These are phyloP conservation scores for Rhodosporidiobolus odoratus DNA, from an alignment of 768 basidiomycete species.

Conservation along the genomic window DNA sequence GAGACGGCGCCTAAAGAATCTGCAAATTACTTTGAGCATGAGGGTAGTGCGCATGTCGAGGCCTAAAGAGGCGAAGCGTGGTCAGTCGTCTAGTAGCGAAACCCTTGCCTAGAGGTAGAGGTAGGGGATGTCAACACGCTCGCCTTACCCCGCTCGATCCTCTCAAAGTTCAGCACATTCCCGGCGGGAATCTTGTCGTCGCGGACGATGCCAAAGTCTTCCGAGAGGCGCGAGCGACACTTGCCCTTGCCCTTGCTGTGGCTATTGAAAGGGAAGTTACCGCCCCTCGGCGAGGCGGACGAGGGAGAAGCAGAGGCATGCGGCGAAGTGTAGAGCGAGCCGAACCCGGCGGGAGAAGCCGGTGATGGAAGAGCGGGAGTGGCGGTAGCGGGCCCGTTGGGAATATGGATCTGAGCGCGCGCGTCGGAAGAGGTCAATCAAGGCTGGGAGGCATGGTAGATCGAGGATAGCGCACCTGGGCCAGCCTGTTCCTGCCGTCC, in stretches of 20 bases:
- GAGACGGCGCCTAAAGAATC: too few relatives aligned
- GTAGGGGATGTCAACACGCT: conserved; percentile 32
- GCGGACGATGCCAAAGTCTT: conserved; percentile 23
- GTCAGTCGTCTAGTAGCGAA: conserved; percentile 46
- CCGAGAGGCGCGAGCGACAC: not conserved
- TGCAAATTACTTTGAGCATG: conserved; percentile 35
- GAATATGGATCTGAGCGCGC: too few relatives aligned
- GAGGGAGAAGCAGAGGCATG: too few relatives aligned
- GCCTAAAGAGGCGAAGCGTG: conserved; percentile 46
- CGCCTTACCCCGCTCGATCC: conserved; percentile 73
- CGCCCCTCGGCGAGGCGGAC: conserved; percentile 3
- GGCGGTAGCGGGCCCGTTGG: too few relatives aligned
- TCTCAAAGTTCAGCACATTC: conserved; percentile 62
- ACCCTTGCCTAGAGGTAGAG: not conserved
- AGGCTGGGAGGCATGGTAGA: too few relatives aligned
- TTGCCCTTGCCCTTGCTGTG: not conserved
- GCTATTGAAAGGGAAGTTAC: not conserved
- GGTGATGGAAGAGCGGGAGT: too few relatives aligned
- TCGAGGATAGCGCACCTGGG: too few relatives aligned
- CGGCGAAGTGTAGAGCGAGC: too few relatives aligned
- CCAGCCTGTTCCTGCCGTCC: too few relatives aligned
- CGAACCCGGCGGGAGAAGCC: too few relatives aligned
- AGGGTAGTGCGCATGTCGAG: conserved; percentile 38
- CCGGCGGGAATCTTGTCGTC: conserved; percentile 42
- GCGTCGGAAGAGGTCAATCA: too few relatives aligned